Conservation (phyloP, 345 rosid genomes). For the Lepidium africanum region DNA sequence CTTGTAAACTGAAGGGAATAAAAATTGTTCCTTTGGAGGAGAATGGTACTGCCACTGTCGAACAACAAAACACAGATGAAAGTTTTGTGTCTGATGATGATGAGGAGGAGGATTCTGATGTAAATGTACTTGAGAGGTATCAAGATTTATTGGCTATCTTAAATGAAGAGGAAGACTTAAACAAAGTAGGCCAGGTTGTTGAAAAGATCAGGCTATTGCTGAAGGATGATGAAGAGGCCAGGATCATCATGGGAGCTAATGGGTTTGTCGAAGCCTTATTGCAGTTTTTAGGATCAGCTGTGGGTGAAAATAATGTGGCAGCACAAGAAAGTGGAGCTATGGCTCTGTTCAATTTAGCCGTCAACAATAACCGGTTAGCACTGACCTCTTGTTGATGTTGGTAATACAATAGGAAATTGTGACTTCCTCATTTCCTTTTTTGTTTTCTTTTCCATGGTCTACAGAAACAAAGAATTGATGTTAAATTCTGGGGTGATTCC, state of each 20-base stretch:
- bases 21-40: constrained; percentile 75
- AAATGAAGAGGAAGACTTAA: constrained; percentile 43
- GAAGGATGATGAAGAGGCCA: constrained; percentile 91
- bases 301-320: constrained; percentile 31
- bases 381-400: not conserved
- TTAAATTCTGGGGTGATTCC: constrained; percentile 56
- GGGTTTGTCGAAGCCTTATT: constrained; percentile 78
- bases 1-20: constrained; percentile 42
- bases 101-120: constrained; percentile 35
- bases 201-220: constrained; percentile 65
- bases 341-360: constrained; percentile 96
- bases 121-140: constrained; percentile 38
- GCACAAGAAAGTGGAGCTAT: constrained; percentile 80
- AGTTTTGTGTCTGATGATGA: constrained; percentile 16
- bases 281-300: constrained; percentile 57
- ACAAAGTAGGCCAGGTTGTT: constrained; percentile 47
- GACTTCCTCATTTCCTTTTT: not conserved
- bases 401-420: not conserved
- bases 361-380: constrained; percentile 87
- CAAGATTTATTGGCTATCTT: constrained; percentile 45
- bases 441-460: not conserved
- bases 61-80: constrained; percentile 34
- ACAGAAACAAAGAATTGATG: constrained; percentile 88
- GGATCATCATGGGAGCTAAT: constrained; percentile 78
- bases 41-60: constrained; percentile 42